Evolutionary conservation across 768 basidiomycete species (phyloP).

Genomic region (Trametes cubensis): DNA sequence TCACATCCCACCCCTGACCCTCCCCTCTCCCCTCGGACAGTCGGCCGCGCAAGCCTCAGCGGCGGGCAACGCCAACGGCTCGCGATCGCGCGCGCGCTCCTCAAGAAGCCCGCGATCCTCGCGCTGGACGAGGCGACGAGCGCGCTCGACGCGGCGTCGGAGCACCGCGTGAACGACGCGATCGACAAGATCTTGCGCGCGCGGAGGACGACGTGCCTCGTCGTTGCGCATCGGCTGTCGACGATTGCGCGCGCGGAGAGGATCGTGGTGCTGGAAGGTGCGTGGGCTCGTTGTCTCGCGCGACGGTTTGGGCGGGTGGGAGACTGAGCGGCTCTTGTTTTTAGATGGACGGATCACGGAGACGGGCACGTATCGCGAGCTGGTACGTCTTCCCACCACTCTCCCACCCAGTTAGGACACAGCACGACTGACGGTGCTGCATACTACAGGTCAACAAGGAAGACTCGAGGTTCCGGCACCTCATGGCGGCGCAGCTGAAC

Average conservation of each 20-base stretch:
- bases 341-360: constrained; percentile 79
- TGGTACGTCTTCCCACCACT: constrained; percentile 52
- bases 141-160: constrained; percentile 86
- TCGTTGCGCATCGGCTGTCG: constrained; percentile 88
- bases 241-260: constrained; percentile 90
- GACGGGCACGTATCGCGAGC: constrained; percentile 76
- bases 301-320: not conserved
- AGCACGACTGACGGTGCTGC: too few species aligned
- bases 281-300: too few species aligned
- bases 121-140: constrained; percentile 91
- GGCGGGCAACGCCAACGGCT: constrained; percentile 83
- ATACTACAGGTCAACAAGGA: constrained; percentile 57
- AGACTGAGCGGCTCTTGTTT: not conserved
- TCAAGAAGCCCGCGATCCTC: constrained; percentile 87
- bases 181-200: constrained; percentile 84
- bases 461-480: constrained; percentile 78
- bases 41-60: constrained; percentile 68
- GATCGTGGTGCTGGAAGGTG: constrained; percentile 87
- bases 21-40: constrained; percentile 37
- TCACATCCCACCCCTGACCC: not conserved
- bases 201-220: constrained; percentile 81
- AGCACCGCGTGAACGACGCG: constrained; percentile 87
- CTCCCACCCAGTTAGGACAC: not conserved
- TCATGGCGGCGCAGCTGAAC: constrained; percentile 89
- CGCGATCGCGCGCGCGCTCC: constrained; percentile 82